Evolutionary conservation across 2,329 filamentous ascomycete genomes (phyloP).

Genomic region (Xenoacremonium recifei): DNA sequence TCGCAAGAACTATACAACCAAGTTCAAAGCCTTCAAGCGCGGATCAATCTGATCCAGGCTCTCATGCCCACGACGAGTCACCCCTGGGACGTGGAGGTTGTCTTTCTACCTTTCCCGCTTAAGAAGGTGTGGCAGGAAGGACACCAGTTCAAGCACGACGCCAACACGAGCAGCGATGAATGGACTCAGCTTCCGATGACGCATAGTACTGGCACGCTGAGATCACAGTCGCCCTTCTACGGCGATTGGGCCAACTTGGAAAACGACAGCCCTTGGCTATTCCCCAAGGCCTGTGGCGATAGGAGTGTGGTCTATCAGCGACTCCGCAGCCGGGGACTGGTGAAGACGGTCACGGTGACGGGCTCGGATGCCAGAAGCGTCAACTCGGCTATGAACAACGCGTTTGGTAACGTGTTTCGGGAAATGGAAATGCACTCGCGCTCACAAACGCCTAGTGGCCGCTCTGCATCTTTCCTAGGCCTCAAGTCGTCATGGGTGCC

Average conservation of each 20-base stretch:
- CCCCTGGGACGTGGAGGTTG: conserved; percentile 75
- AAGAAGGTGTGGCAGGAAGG: conserved; percentile 54
- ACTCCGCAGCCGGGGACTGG: conserved; percentile 71
- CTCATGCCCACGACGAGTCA: conserved; percentile 58
- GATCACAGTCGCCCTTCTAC: conserved; percentile 47
- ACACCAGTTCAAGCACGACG: conserved; percentile 44
- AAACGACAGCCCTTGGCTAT: conserved; percentile 58
- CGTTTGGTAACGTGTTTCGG: conserved; percentile 59
- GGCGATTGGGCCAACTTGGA: conserved; percentile 46
- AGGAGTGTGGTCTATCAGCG: conserved; percentile 64
- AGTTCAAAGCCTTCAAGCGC: conserved; percentile 48
- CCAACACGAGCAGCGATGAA: conserved; percentile 41
- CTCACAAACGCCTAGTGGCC: conserved; percentile 23
- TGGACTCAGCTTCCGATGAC: conserved; percentile 56
- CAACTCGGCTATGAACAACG: conserved; percentile 58
- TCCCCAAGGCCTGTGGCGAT: conserved; percentile 65
- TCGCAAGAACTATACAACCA: conserved; percentile 49
- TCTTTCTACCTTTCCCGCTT: conserved; percentile 69
- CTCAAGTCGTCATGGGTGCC: conserved; percentile 71
- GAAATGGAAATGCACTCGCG: conserved; percentile 39
- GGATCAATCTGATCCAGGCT: conserved; percentile 56
- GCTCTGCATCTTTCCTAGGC: conserved; percentile 51
- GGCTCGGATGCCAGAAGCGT: conserved; percentile 67
- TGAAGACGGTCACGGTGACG: conserved; percentile 61
- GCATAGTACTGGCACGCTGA: conserved; percentile 41